Evolutionary conservation across 768 basidiomycete species (phyloP).

Genomic region (Saitozyma podzolica): DNA sequence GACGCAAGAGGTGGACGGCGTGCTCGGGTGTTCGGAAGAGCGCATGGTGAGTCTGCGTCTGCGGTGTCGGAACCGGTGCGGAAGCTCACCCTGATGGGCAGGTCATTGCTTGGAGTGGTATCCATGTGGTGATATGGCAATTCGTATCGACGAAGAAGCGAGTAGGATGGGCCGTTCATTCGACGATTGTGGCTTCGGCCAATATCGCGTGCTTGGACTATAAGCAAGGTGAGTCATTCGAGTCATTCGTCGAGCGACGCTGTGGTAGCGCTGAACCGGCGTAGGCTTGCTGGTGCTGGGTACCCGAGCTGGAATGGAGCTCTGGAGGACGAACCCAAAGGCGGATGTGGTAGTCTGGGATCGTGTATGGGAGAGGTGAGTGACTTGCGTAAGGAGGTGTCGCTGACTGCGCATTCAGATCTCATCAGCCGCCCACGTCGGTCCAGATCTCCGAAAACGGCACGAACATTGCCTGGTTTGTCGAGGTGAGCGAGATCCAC

Average conservation of each 20-base stretch:
- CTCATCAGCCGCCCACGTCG: conserved; percentile 25
- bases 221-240: conserved; percentile 12
- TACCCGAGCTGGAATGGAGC: conserved; percentile 33
- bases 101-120: conserved; percentile 42
- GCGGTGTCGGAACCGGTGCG: no score
- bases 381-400: background rate
- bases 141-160: conserved; percentile 6
- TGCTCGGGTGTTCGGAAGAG: conserved; percentile 16
- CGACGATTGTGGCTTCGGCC: conserved; percentile 28
- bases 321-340: conserved; percentile 34
- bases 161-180: conserved; percentile 30
- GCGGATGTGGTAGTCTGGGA: conserved; percentile 45
- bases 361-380: conserved; percentile 41
- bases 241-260: background rate
- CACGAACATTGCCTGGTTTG: conserved; percentile 36
- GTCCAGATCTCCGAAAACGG: conserved; percentile 16
- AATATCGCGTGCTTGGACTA: conserved; percentile 32
- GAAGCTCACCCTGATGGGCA: conserved; percentile 5
- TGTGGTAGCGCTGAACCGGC: conserved; percentile 2
- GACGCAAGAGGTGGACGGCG: conserved; percentile 23
- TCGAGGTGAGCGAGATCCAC: conserved; percentile 10
- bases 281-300: conserved; percentile 31
- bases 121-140: conserved; percentile 39
- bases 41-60: conserved; percentile 19
- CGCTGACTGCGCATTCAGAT: background rate